A percentile compares a stretch with the other conserved stretches of the same genome.
These are phyloP conservation scores for Penicillium expansum DNA, from an alignment of 2,329 filamentous ascomycete species.

Conservation along the genomic window DNA sequence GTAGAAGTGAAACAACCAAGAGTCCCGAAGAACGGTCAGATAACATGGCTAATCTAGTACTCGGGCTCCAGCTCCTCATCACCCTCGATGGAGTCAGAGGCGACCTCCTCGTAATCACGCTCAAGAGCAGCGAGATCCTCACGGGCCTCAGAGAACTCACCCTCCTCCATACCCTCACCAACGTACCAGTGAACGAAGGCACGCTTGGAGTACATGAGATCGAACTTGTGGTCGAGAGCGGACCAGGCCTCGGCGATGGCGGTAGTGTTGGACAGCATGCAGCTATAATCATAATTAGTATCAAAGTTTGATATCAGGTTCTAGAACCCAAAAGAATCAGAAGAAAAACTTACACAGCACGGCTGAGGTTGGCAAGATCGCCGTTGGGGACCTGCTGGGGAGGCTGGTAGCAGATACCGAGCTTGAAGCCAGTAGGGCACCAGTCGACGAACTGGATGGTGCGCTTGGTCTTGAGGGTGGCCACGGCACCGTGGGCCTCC, in stretches of 20 bases:
- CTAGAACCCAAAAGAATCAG: conserved; percentile 4
- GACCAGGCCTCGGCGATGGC: conserved; percentile 98
- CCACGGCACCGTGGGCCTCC: conserved; percentile 88
- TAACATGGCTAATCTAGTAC: conserved; percentile 63
- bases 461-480: conserved; percentile 97
- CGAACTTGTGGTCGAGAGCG: conserved; percentile 94
- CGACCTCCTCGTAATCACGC: conserved; percentile 98
- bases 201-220: conserved; percentile 99
- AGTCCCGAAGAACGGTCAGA: conserved; percentile 18
- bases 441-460: conserved; percentile 99
- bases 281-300: conserved; percentile 53
- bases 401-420: conserved; percentile 99
- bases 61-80: conserved; percentile 79
- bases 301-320: conserved; percentile 7
- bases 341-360: conserved; percentile 75
- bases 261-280: conserved; percentile 94
- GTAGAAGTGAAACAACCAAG: conserved; percentile 22
- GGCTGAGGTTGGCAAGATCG: conserved; percentile 95
- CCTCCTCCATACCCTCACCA: conserved; percentile 99
- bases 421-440: conserved; percentile 99
- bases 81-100: conserved; percentile 82
- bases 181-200: conserved; percentile 99
- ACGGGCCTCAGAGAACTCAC: conserved; percentile 98
- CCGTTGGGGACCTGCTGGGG: conserved; percentile 94
- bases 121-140: conserved; percentile 97